A percentile compares a stretch with the other conserved stretches of the same genome.
Conservation (phyloP, 2,329 filamentous ascomycete species). For the Rhexocercosporidium sp. region DNA sequence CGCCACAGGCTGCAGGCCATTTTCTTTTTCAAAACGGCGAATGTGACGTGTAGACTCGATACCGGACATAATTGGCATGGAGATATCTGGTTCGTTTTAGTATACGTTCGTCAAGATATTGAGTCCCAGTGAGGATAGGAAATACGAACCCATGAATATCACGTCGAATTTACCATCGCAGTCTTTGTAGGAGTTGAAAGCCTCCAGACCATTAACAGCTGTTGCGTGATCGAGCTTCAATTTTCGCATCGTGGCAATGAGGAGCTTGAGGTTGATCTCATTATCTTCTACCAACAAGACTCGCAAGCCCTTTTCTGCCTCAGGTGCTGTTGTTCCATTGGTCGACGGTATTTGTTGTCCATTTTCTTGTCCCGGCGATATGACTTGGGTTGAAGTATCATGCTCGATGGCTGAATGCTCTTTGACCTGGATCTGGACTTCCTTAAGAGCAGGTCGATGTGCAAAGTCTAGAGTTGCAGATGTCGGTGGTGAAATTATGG, state of each 20-base stretch:
- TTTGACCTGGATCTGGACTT: neutral
- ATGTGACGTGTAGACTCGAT: slow-evolving; percentile 54
- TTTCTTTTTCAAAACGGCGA: slow-evolving; percentile 52
- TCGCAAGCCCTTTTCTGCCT: slow-evolving; percentile 24
- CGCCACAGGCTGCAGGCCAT: slow-evolving; percentile 47
- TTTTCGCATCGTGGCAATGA: slow-evolving; percentile 42
- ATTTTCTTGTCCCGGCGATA: slow-evolving; percentile 1
- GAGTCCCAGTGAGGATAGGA: neutral
- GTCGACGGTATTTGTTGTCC: neutral
- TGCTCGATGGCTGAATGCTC: neutral
- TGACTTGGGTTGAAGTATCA: neutral
- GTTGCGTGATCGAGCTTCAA: slow-evolving; percentile 43
- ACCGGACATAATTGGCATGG: slow-evolving; percentile 61
- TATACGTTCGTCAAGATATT: neutral
- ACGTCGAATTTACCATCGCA: slow-evolving; percentile 45
- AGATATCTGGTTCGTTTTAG: slow-evolving; percentile 50
- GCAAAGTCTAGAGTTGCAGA: slow-evolving; percentile 24
- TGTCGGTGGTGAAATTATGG: neutral
- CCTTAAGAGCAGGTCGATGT: neutral
- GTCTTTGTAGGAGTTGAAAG: slow-evolving; percentile 46
- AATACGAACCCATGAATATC: slow-evolving; percentile 53
- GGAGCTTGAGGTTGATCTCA: slow-evolving; percentile 46
- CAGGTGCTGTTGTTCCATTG: neutral
- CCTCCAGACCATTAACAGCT: slow-evolving; percentile 54
- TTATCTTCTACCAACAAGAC: slow-evolving; percentile 50